phyloP scores from a whole-genome alignment of 257 asterid genomes.

The Solanum piurae region DNA sequence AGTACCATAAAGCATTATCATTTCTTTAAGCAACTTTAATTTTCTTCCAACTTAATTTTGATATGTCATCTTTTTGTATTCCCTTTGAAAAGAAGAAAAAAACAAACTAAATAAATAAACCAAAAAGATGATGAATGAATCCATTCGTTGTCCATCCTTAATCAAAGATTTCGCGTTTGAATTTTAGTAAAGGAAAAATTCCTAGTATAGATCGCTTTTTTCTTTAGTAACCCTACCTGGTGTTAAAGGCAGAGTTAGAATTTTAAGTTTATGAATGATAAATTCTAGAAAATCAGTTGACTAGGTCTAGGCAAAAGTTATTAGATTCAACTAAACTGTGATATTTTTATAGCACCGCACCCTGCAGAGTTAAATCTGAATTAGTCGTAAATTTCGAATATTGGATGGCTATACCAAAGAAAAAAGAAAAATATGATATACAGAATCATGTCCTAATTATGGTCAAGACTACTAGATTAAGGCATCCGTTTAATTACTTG shows the following conservation, averaged over 20 bases:
- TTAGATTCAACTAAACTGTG: background rate
- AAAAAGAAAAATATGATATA: background rate
- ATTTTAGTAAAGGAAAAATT: background rate
- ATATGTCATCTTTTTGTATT: background rate
- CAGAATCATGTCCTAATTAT: background rate
- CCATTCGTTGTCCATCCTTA: accelerated
- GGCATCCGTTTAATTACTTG: background rate
- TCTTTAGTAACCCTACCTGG: accelerated
- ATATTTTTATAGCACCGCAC: accelerated
- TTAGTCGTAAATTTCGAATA: background rate
- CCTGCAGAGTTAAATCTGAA: accelerated
- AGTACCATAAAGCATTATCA: conserved; percentile 14
- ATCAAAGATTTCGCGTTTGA: background rate
- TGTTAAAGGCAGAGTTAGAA: background rate
- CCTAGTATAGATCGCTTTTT: background rate
- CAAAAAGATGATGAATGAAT: background rate
- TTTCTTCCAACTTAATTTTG: background rate
- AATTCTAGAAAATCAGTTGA: too few relatives aligned
- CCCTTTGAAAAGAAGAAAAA: background rate
- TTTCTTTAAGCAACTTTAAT: conserved; percentile 26
- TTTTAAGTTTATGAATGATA: background rate
- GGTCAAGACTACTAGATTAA: conserved; percentile 17
- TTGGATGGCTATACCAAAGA: background rate
- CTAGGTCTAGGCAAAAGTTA: background rate
- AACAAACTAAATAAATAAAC: background rate